A percentile compares a stretch with the other conserved stretches of the same genome.
Evolutionary conservation across 331 rosid species (phyloP).

Genomic region (Malus hybrid): DNA sequence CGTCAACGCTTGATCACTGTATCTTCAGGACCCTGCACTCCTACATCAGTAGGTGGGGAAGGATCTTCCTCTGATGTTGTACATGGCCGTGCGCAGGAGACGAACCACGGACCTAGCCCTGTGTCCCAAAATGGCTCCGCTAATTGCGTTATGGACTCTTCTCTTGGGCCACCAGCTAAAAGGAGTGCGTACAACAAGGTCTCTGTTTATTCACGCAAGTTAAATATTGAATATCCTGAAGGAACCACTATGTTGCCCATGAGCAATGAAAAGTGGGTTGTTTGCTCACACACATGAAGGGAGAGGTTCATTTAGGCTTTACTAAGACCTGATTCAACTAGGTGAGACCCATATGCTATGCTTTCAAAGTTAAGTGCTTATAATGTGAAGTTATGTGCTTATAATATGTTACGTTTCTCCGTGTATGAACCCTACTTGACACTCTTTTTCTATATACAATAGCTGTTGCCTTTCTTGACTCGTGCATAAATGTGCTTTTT

Average conservation of each 20-base stretch:
- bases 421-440: not conserved
- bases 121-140: not conserved
- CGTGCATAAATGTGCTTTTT: too few species aligned
- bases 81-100: constrained; percentile 1
- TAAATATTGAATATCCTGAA: constrained; percentile 26
- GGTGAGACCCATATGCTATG: not conserved
- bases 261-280: constrained; percentile 60
- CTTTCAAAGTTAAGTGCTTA: not conserved
- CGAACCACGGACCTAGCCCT: not conserved
- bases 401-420: not conserved
- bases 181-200: constrained; percentile 18
- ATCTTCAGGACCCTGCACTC: constrained; percentile 17
- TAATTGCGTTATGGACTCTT: not conserved
- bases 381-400: not conserved
- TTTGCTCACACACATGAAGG: constrained; percentile 26
- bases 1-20: constrained; percentile 4
- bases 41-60: constrained; percentile 9
- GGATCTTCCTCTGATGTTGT: constrained; percentile 15
- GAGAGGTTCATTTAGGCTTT: not conserved
- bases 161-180: constrained; percentile 19
- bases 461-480: not conserved
- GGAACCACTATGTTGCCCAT: constrained; percentile 34
- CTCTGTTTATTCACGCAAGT: constrained; percentile 31
- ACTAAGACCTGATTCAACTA: not conserved
- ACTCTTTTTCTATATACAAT: not conserved